A percentile compares a stretch with the other conserved stretches of the same genome.
These are phyloP conservation scores for Mucor sp. DNA, from an alignment of 371 early-diverging fungal genomes.

Conservation along the genomic window DNA sequence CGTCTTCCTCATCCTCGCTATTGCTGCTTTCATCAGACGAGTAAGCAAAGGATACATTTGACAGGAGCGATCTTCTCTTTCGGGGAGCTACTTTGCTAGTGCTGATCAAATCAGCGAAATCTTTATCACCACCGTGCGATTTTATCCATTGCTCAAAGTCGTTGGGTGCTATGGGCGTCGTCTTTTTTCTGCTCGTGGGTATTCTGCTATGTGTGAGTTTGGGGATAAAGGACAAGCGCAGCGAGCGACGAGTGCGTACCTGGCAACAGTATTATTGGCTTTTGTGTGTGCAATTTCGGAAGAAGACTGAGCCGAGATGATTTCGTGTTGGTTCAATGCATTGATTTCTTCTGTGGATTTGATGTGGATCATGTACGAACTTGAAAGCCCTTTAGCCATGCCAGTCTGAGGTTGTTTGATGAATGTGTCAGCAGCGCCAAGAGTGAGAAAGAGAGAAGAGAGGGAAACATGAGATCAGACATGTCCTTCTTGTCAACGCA, in stretches of 20 bases:
- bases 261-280: background rate
- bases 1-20: background rate
- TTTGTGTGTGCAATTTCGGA: background rate
- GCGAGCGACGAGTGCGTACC: background rate
- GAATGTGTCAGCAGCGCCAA: background rate
- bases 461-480: background rate
- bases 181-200: background rate
- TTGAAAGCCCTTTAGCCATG: background rate
- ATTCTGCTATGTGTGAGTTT: background rate
- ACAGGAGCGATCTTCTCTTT: slow-evolving; percentile 1
- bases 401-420: background rate
- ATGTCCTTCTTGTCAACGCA: background rate
- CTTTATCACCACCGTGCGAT: background rate
- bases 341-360: background rate
- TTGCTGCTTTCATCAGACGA: background rate
- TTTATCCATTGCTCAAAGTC: background rate
- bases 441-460: background rate
- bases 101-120: background rate
- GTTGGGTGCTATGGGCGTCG: background rate
- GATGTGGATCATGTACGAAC: background rate
- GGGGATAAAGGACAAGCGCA: no score
- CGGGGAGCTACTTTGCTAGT: background rate
- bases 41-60: background rate
- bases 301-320: background rate
- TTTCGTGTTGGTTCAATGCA: background rate